Conservation (phyloP, 176 grass and related monocot species). For the Aegilops bicornis region DNA sequence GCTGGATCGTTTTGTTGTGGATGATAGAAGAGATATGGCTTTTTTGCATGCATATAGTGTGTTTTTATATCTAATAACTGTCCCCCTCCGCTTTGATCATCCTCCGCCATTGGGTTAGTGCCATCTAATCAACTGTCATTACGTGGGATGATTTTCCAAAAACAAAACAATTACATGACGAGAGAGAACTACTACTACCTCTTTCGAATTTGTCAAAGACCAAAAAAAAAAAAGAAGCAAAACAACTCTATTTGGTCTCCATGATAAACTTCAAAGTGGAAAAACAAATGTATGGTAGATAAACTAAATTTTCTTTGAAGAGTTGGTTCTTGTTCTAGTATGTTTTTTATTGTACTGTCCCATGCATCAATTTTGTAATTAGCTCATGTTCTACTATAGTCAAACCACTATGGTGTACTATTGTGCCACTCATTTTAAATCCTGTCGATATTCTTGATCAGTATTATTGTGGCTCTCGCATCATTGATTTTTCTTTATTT, state of each 20-base stretch:
- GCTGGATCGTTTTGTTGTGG: too few relatives aligned
- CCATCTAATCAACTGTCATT: too few relatives aligned
- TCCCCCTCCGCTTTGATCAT: too few relatives aligned
- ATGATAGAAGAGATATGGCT: too few relatives aligned
- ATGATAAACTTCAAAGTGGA: not conserved
- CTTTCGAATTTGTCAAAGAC: too few relatives aligned
- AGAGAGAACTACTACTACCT: too few relatives aligned
- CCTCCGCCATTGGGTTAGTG: too few relatives aligned
- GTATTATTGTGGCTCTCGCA: constrained; percentile 9
- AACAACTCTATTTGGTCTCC: not conserved
- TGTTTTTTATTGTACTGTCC: not conserved
- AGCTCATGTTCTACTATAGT: not conserved
- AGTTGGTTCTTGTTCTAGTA: not conserved
- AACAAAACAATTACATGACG: too few relatives aligned
- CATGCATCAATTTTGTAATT: not conserved
- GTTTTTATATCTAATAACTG: too few relatives aligned
- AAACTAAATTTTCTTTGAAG: not conserved
- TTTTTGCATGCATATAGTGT: too few relatives aligned
- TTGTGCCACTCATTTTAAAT: not conserved
- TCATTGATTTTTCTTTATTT: not conserved
- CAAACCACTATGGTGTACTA: not conserved
- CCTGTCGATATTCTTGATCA: not conserved
- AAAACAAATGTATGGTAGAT: not conserved
- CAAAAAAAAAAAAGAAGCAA: too few relatives aligned
- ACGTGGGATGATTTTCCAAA: too few relatives aligned